A percentile compares a stretch with the other conserved stretches of the same genome.
phyloP scores from a whole-genome alignment of 1,139 yeast species.

The Wickerhamomyces sp. region DNA sequence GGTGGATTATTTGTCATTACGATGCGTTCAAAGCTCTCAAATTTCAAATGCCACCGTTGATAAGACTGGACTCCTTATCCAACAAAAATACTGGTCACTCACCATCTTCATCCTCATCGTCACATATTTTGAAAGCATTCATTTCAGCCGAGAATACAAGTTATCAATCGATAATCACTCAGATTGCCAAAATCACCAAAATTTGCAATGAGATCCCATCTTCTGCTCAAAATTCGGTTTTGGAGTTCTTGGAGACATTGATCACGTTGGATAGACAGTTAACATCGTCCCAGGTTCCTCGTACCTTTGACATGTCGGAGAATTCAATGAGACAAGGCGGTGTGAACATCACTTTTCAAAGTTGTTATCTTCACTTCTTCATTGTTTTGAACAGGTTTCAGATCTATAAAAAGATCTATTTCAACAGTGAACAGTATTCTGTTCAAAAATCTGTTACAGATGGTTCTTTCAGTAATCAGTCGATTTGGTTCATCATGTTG shows the following conservation, averaged over 20 bases:
- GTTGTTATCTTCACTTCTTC: constrained; percentile 14
- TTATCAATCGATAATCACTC: constrained; percentile 15
- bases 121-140: constrained; percentile 19
- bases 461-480: constrained; percentile 6
- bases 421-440: constrained; percentile 3
- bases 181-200: constrained; percentile 18
- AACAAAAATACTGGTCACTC: constrained; percentile 3
- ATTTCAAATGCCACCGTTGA: constrained; percentile 13
- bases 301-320: no score
- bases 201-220: constrained; percentile 16
- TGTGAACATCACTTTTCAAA: constrained; percentile 13
- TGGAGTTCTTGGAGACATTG: constrained; percentile 13
- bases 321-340: constrained; percentile 13
- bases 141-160: constrained; percentile 18
- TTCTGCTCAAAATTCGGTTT: constrained; percentile 6
- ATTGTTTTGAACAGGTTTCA: constrained; percentile 11
- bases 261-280: constrained; percentile 18
- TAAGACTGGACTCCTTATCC: constrained; percentile 12
- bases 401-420: constrained; percentile 14
- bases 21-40: constrained; percentile 16
- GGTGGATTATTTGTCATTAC: constrained; percentile 20
- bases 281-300: constrained; percentile 14
- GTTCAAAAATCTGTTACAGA: neutral
- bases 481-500: constrained; percentile 17
- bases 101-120: constrained; percentile 2